Conservation (phyloP, 2,329 filamentous ascomycete species). For the Pseudogymnoascus sp. region DNA sequence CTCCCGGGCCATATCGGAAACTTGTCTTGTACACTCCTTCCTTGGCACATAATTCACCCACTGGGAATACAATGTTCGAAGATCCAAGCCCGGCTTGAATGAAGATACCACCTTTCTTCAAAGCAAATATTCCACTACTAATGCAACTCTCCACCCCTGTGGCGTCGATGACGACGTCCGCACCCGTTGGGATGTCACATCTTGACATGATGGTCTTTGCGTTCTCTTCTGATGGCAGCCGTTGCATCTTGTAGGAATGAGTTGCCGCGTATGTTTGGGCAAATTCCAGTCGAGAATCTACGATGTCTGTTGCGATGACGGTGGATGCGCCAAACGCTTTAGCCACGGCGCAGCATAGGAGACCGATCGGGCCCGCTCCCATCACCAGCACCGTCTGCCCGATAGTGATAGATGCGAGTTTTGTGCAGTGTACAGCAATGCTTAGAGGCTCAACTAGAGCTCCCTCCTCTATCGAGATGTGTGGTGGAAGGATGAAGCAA, state of each 20-base stretch:
- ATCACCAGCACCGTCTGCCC: slow-evolving; percentile 39
- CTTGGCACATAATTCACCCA: slow-evolving; percentile 24
- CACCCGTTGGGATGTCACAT: slow-evolving; percentile 36
- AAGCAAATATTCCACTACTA: slow-evolving; percentile 38
- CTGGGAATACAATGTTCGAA: slow-evolving; percentile 19
- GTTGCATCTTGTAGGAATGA: slow-evolving; percentile 34
- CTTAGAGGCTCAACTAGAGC: slow-evolving; percentile 40
- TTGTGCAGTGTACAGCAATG: slow-evolving; percentile 39
- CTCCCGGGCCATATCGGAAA: slow-evolving; percentile 27
- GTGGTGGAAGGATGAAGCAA: slow-evolving; percentile 31
- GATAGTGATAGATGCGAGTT: slow-evolving; percentile 21
- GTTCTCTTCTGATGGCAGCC: slow-evolving; percentile 26
- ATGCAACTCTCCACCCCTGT: slow-evolving; percentile 42
- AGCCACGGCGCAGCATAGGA: slow-evolving; percentile 40
- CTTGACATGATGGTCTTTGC: slow-evolving; percentile 33
- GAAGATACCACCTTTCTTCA: slow-evolving; percentile 40
- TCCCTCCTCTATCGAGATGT: slow-evolving; percentile 26
- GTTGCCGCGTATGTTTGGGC: slow-evolving; percentile 39
- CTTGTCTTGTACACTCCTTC: slow-evolving; percentile 23
- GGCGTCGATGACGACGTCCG: slow-evolving; percentile 43
- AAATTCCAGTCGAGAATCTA: slow-evolving; percentile 34
- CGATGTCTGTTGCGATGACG: slow-evolving; percentile 42
- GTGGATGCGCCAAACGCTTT: slow-evolving; percentile 39
- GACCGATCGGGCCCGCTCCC: slow-evolving; percentile 43
- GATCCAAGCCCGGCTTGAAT: slow-evolving; percentile 40